Conservation (phyloP, 140 eudicot genomes). For the Senecio squalidus region DNA sequence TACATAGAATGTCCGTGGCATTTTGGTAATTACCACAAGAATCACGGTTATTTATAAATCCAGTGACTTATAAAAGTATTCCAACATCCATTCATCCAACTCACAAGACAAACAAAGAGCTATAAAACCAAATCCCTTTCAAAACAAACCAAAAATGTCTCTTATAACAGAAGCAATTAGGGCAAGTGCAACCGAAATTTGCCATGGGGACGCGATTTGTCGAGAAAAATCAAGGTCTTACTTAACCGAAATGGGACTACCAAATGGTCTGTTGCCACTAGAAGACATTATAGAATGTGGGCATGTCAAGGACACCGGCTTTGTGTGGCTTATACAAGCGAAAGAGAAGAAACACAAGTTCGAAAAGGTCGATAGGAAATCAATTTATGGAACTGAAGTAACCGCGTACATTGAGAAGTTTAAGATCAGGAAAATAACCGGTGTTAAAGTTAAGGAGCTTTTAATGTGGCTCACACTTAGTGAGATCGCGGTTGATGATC, state of each 20-base stretch:
- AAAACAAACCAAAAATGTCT: conserved; percentile 38
- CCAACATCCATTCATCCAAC: conserved; percentile 10
- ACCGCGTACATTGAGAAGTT: conserved; percentile 28
- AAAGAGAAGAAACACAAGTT: conserved; percentile 20
- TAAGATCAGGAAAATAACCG: conserved; percentile 32
- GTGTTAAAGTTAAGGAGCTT: conserved; percentile 34
- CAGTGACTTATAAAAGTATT: conserved; percentile 18
- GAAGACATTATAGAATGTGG: conserved; percentile 39
- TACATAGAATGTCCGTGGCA: conserved; percentile 9
- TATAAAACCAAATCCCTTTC: no score
- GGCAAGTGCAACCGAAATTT: conserved; percentile 35
- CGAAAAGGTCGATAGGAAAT: conserved; percentile 22
- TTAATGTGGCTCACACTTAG: conserved; percentile 29
- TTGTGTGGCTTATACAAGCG: conserved; percentile 40
- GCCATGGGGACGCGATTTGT: conserved; percentile 32
- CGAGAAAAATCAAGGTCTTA: conserved; percentile 24
- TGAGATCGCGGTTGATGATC: conserved; percentile 23
- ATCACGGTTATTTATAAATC: not conserved
- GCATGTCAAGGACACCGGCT: conserved; percentile 34
- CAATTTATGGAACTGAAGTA: conserved; percentile 25
- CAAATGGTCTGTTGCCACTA: conserved; percentile 37
- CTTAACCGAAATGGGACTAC: conserved; percentile 35
- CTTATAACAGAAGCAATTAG: conserved; percentile 31
- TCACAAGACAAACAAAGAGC: not conserved
- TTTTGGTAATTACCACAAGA: not conserved